These are phyloP conservation scores for Aurantiochytrium sp. DNA, from an alignment of 108 stramenopile species.

Conservation along the genomic window DNA sequence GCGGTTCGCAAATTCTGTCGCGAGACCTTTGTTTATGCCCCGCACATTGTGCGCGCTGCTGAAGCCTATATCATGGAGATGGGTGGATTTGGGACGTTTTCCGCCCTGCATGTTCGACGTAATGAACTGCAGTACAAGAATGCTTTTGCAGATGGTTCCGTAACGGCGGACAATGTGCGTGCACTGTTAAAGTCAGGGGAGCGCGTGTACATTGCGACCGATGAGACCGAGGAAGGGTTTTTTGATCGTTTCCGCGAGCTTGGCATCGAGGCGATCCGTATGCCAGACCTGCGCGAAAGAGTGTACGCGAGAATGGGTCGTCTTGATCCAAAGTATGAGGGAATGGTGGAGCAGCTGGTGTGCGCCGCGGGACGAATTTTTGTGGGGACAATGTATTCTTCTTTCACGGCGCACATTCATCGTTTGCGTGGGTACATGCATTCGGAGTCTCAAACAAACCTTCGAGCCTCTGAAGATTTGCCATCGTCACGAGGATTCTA, in stretches of 20 bases:
- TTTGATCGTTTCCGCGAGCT: background rate
- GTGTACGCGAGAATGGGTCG: background rate
- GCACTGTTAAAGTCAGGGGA: background rate
- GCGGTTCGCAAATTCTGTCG: constrained; percentile 37
- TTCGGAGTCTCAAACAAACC: background rate
- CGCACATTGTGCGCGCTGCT: constrained; percentile 15
- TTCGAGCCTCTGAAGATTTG: background rate
- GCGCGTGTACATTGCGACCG: constrained; percentile 14
- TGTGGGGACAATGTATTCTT: constrained; percentile 70
- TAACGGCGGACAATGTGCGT: background rate
- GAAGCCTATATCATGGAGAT: background rate
- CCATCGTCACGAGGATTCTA: background rate
- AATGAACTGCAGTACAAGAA: constrained; percentile 52
- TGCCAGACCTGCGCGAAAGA: background rate
- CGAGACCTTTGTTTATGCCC: constrained; percentile 43
- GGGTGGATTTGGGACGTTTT: background rate
- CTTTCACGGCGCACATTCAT: constrained; percentile 62
- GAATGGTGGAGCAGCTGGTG: constrained; percentile 83
- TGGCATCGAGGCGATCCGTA: background rate
- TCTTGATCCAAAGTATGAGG: constrained; percentile 56
- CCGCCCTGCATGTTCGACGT: constrained; percentile 41
- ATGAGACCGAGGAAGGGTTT: background rate
- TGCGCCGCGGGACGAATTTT: constrained; percentile 57
- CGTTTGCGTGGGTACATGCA: constrained; percentile 29
- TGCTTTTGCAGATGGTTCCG: constrained; percentile 18